Percentiles rank a stretch among this genome's conserved stretches.
Evolutionary conservation across 179 eudicot genomes (phyloP).

Genomic region (Heliamphora pulchella): DNA sequence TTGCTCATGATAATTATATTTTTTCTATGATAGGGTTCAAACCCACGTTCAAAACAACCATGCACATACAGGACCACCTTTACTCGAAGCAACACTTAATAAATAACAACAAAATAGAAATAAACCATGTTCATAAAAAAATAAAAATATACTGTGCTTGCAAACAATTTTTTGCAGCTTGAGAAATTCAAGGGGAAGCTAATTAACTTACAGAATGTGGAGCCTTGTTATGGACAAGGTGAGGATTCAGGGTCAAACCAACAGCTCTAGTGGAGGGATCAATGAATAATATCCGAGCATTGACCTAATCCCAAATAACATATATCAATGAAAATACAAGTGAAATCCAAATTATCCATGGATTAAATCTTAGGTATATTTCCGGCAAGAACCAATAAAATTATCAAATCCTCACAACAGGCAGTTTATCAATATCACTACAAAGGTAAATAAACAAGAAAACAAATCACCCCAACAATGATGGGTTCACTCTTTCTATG

Average conservation of each 20-base stretch:
- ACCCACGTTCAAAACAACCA: not conserved
- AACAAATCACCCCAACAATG: not conserved
- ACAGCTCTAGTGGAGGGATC: constrained; percentile 95
- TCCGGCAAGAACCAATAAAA: not conserved
- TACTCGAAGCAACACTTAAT: no score
- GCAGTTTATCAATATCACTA: not conserved
- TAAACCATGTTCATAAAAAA: not conserved
- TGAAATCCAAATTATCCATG: not conserved
- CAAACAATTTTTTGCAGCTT: not conserved
- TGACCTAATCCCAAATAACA: constrained; percentile 42
- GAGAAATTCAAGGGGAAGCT: constrained; percentile 8
- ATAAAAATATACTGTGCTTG: not conserved
- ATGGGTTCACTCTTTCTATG: not conserved
- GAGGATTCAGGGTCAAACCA: constrained; percentile 87
- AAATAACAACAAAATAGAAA: not conserved
- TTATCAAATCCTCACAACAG: not conserved
- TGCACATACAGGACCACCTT: no score
- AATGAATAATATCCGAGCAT: constrained; percentile 85
- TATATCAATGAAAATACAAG: not conserved
- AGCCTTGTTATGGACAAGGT: constrained; percentile 76
- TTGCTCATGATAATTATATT: not conserved
- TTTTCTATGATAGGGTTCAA: not conserved
- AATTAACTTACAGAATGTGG: constrained; percentile 65
- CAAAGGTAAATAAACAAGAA: not conserved
- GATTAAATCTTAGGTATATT: not conserved